A percentile compares a stretch with the other conserved stretches of the same genome.
Conservation (phyloP, 805 yeast genomes). For the Saccharomycopsis javanensis region DNA sequence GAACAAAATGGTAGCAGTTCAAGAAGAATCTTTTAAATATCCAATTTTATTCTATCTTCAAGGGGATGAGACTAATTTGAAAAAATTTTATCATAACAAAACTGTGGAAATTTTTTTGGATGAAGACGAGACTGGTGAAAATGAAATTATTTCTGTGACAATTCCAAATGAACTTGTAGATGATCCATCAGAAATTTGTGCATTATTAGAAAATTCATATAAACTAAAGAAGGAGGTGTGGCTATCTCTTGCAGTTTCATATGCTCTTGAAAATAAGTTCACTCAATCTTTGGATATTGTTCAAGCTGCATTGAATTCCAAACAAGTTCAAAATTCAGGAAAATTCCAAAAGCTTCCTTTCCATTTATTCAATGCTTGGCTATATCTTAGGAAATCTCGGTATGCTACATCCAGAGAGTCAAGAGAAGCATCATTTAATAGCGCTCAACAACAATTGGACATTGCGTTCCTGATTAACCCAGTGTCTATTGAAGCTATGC, state of each 20-base stretch:
- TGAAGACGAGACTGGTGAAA: slow-evolving; percentile 23
- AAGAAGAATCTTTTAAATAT: neutral
- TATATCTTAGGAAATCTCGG: slow-evolving; percentile 41
- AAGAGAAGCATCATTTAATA: slow-evolving; percentile 27
- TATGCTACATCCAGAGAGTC: slow-evolving; percentile 21
- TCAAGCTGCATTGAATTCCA: slow-evolving; percentile 40
- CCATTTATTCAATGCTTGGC: slow-evolving; percentile 65
- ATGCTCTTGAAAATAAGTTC: slow-evolving; percentile 49
- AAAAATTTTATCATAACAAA: slow-evolving; percentile 12
- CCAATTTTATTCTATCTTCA: slow-evolving; percentile 9
- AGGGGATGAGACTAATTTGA: slow-evolving; percentile 7
- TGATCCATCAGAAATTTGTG: slow-evolving; percentile 75
- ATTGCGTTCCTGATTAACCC: slow-evolving; percentile 32
- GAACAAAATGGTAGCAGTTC: neutral
- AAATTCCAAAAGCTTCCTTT: slow-evolving; percentile 36
- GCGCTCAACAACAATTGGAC: slow-evolving; percentile 38
- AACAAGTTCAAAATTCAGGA: slow-evolving; percentile 26
- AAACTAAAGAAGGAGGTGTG: slow-evolving; percentile 63
- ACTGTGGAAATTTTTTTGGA: slow-evolving; percentile 16
- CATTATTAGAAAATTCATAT: slow-evolving; percentile 70
- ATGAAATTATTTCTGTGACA: slow-evolving; percentile 81
- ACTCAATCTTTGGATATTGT: slow-evolving; percentile 58
- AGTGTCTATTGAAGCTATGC: slow-evolving; percentile 10
- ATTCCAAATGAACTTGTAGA: slow-evolving; percentile 63
- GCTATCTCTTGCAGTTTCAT: slow-evolving; percentile 76